phyloP scores from a whole-genome alignment of 441 rosid genomes.

The Gossypium lobatum region DNA sequence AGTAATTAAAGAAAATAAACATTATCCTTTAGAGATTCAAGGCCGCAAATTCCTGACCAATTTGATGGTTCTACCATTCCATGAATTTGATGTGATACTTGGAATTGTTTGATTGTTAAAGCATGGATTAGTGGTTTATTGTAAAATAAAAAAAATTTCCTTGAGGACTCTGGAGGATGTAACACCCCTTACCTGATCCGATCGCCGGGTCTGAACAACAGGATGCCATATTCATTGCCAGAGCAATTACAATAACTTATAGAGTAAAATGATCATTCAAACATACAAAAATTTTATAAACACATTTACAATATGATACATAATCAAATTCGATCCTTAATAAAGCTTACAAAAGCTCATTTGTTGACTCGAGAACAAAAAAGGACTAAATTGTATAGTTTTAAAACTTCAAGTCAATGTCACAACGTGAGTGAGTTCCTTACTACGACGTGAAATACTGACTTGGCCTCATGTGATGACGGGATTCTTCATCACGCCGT shows the following conservation, averaged over 20 bases:
- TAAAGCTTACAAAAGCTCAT: not conserved
- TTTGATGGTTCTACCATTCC: not conserved
- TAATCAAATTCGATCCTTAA: not conserved
- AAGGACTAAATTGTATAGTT: not conserved
- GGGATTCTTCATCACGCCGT: not conserved
- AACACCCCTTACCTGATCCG: not conserved
- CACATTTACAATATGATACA: not conserved
- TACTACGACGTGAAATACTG: not conserved
- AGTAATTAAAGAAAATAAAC: not conserved
- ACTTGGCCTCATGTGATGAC: not conserved
- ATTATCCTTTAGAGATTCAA: not conserved
- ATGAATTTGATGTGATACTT: not conserved
- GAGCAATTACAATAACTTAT: not conserved
- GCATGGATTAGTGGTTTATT: not conserved
- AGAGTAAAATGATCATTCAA: too few species aligned
- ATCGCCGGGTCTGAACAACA: not conserved
- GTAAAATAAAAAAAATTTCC: too few species aligned
- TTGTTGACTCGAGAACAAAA: not conserved
- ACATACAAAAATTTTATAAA: too few species aligned
- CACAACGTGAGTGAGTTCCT: not conserved
- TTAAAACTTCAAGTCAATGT: not conserved
- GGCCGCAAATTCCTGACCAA: not conserved
- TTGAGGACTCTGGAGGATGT: not conserved
- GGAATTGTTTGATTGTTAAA: not conserved
- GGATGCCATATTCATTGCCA: not conserved